These are phyloP conservation scores for Papiliotrema fonsecae DNA, from an alignment of 1,284 basidiomycete species.

Conservation along the genomic window DNA sequence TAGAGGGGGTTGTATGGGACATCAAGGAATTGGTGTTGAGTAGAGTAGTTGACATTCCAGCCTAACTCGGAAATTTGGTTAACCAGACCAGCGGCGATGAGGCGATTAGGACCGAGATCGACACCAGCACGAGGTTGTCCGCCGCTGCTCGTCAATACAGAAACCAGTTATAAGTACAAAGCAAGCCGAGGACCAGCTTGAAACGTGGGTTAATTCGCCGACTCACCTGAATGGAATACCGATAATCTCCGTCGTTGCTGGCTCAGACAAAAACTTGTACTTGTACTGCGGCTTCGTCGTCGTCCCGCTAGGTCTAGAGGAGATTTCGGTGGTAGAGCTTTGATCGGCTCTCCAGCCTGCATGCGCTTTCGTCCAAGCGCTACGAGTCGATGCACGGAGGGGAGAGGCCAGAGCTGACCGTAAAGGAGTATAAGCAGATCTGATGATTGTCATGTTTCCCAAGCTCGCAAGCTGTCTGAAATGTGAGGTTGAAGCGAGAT, in stretches of 20 bases:
- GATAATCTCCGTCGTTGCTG: constrained; percentile 67
- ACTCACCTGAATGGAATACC: constrained; percentile 68
- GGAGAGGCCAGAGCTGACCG: background rate
- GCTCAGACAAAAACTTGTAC: constrained; percentile 58
- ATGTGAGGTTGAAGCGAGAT: background rate
- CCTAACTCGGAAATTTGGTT: constrained; percentile 72
- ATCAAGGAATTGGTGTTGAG: constrained; percentile 81
- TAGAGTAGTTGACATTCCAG: constrained; percentile 83
- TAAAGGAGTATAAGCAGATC: background rate
- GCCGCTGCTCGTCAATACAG: constrained; percentile 27
- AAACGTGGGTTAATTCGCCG: too few relatives aligned
- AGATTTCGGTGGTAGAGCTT: background rate
- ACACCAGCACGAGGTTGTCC: constrained; percentile 70
- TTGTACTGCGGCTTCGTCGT: constrained; percentile 26
- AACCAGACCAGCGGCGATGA: constrained; percentile 77
- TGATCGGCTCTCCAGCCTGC: constrained; percentile 2
- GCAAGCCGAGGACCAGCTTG: too few relatives aligned
- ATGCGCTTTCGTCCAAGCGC: constrained; percentile 3
- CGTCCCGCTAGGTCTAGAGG: constrained; percentile 10
- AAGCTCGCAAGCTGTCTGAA: too few relatives aligned
- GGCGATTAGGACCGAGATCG: constrained; percentile 81
- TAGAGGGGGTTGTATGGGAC: constrained; percentile 50
- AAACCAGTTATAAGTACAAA: background rate
- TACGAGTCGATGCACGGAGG: background rate
- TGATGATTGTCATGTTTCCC: background rate